Percentiles rank a stretch among this genome's conserved stretches.
Conservation (phyloP, 305 asterid genomes). For the Fraxinus ornus region DNA sequence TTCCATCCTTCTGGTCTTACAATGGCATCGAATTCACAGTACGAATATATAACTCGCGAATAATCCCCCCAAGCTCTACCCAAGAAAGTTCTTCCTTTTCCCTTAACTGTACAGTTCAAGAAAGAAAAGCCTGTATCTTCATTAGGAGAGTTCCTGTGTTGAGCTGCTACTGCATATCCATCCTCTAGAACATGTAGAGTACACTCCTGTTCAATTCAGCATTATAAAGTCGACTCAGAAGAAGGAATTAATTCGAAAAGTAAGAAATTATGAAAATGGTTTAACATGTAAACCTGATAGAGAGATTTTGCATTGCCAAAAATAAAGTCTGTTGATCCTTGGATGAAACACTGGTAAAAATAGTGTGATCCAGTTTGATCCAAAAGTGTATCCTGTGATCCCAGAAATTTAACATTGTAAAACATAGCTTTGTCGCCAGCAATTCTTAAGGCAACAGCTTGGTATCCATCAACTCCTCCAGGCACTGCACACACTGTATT, state of each 20-base stretch:
- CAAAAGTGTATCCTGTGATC: slow-evolving; percentile 75
- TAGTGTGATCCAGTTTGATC: slow-evolving; percentile 69
- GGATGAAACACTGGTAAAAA: slow-evolving; percentile 58
- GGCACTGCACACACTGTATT: slow-evolving; percentile 36
- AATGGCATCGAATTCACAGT: slow-evolving; percentile 36
- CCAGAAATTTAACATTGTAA: slow-evolving; percentile 58
- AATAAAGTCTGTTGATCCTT: slow-evolving; percentile 77
- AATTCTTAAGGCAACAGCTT: slow-evolving; percentile 72
- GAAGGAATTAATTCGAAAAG: background rate
- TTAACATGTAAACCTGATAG: slow-evolving; percentile 44
- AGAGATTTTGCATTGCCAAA: slow-evolving; percentile 72
- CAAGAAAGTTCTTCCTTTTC: slow-evolving; percentile 48
- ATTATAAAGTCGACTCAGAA: background rate
- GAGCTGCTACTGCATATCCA: slow-evolving; percentile 70
- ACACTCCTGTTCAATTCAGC: slow-evolving; percentile 49
- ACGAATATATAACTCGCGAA: slow-evolving; percentile 50
- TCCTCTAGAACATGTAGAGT: slow-evolving; percentile 41
- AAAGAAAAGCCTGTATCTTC: slow-evolving; percentile 78
- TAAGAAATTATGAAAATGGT: background rate
- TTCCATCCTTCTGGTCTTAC: slow-evolving; percentile 68
- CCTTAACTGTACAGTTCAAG: slow-evolving; percentile 49
- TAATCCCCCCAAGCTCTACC: slow-evolving; percentile 87
- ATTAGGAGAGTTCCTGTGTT: slow-evolving; percentile 40
- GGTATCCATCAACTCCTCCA: slow-evolving; percentile 49
- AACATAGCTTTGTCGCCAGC: slow-evolving; percentile 64